Evolutionary conservation across 2,329 filamentous ascomycete genomes (phyloP).

Genomic region (Colletotrichum spaethianum): DNA sequence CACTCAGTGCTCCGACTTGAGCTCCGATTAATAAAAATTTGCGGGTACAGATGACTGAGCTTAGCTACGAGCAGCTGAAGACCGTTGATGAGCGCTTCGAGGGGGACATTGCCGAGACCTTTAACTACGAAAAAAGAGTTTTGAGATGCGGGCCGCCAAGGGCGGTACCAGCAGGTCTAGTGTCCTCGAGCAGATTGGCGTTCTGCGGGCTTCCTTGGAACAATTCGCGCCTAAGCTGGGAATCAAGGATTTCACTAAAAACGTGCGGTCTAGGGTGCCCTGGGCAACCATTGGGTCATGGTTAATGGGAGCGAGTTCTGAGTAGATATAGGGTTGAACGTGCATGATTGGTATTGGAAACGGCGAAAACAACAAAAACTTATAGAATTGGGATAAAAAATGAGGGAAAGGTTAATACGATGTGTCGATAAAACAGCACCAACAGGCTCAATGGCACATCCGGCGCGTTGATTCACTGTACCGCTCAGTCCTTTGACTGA

Average conservation of each 20-base stretch:
- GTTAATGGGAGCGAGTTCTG: neutral
- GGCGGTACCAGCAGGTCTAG: conserved; percentile 83
- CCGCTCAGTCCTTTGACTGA: neutral
- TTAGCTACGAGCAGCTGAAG: conserved; percentile 77
- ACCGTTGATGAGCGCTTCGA: conserved; percentile 78
- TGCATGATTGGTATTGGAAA: neutral
- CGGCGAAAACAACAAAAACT: neutral
- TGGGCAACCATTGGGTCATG: neutral
- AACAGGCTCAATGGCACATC: neutral
- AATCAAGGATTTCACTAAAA: no score
- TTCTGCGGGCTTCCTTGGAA: conserved; percentile 39
- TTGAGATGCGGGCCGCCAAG: conserved; percentile 82
- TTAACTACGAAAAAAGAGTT: conserved; percentile 88
- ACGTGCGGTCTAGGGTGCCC: conserved; percentile 2
- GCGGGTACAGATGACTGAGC: conserved; percentile 53
- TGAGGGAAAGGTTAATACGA: neutral
- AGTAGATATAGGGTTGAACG: neutral
- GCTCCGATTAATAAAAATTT: conserved; percentile 9
- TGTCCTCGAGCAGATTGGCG: conserved; percentile 75
- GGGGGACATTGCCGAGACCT: conserved; percentile 77
- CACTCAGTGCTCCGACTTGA: neutral
- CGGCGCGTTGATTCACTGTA: neutral
- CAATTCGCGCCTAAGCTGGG: neutral
- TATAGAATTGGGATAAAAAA: neutral
- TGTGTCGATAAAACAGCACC: neutral